A percentile compares a stretch with the other conserved stretches of the same genome.
These are phyloP conservation scores for Thermomucor indicae-seudaticae DNA, from an alignment of 371 early-diverging fungal species.

Conservation along the genomic window DNA sequence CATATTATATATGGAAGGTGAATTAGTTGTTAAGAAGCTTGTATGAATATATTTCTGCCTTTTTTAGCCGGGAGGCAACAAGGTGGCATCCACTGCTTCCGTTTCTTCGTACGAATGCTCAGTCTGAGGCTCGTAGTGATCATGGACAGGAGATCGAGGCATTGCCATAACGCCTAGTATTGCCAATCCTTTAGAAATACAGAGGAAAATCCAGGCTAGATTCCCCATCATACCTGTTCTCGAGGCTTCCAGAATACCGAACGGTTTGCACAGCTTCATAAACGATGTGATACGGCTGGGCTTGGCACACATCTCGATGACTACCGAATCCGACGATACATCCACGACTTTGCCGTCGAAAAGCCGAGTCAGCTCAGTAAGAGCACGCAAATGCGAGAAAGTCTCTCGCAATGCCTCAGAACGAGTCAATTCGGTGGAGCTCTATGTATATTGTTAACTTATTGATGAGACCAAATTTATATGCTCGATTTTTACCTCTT, in stretches of 20 bases:
- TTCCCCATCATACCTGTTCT: constrained; percentile 64
- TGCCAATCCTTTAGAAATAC: background rate
- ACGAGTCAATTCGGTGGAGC: background rate
- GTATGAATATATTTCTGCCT: too few species aligned
- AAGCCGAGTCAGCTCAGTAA: constrained; percentile 78
- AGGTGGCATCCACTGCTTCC: constrained; percentile 75
- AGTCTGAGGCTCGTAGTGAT: constrained; percentile 60
- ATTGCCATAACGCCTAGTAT: constrained; percentile 87
- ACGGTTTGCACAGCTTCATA: constrained; percentile 87
- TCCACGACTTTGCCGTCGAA: constrained; percentile 91
- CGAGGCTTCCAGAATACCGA: constrained; percentile 92
- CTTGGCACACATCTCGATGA: constrained; percentile 87
- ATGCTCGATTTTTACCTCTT: constrained; percentile 21
- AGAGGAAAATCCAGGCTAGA: background rate
- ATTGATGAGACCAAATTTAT: too few species aligned
- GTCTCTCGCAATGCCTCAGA: constrained; percentile 48
- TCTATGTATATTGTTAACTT: too few species aligned
- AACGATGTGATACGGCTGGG: constrained; percentile 85
- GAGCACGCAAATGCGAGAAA: constrained; percentile 73
- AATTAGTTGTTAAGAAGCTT: too few species aligned
- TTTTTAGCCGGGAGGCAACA: constrained; percentile 91
- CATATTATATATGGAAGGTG: too few species aligned
- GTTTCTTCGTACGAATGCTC: constrained; percentile 51
- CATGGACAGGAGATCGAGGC: constrained; percentile 81
- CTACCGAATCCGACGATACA: constrained; percentile 76